Percentiles rank a stretch among this genome's conserved stretches.
These are phyloP conservation scores for Gastrolobium bilobum DNA, from an alignment of 306 rosid genomes.

Conservation along the genomic window DNA sequence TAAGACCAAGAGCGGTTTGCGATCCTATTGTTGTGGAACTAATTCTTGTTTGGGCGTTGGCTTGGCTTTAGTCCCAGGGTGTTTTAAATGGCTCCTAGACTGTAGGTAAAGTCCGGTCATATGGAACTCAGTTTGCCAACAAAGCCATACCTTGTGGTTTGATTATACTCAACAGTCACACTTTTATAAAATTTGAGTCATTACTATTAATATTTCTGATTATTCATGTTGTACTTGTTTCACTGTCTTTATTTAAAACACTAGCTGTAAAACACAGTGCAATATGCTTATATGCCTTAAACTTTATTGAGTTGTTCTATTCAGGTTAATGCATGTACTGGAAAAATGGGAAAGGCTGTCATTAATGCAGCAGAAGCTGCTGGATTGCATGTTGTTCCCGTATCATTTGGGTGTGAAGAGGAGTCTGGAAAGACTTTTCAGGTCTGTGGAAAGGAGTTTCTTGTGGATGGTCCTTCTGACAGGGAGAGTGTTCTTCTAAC, in stretches of 20 bases:
- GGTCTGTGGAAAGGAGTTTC: slow-evolving; percentile 70
- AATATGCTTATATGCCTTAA: slow-evolving; percentile 12
- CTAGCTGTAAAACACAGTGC: slow-evolving; percentile 19
- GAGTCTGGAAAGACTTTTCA: slow-evolving; percentile 74
- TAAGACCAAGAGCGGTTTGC: no score
- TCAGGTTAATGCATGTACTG: slow-evolving; percentile 90
- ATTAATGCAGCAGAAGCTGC: slow-evolving; percentile 87
- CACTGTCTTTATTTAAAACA: not conserved
- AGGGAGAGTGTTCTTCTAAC: slow-evolving; percentile 74
- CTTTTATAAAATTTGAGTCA: not conserved
- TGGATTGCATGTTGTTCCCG: slow-evolving; percentile 80
- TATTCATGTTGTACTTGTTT: not conserved
- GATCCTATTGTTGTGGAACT: no score
- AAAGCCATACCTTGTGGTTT: no score
- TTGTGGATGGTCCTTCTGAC: slow-evolving; percentile 82
- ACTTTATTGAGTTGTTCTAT: not conserved
- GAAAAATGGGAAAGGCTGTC: slow-evolving; percentile 92
- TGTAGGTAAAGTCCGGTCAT: no score
- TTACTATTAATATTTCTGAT: not conserved
- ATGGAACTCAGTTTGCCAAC: no score
- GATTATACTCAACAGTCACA: not conserved
- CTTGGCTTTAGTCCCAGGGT: no score
- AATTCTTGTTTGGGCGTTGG: no score
- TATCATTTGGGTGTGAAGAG: slow-evolving; percentile 80
- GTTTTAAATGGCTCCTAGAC: no score